A percentile compares a stretch with the other conserved stretches of the same genome.
phyloP scores from a whole-genome alignment of 179 eudicot genomes.

The Heliamphora ciliata region DNA sequence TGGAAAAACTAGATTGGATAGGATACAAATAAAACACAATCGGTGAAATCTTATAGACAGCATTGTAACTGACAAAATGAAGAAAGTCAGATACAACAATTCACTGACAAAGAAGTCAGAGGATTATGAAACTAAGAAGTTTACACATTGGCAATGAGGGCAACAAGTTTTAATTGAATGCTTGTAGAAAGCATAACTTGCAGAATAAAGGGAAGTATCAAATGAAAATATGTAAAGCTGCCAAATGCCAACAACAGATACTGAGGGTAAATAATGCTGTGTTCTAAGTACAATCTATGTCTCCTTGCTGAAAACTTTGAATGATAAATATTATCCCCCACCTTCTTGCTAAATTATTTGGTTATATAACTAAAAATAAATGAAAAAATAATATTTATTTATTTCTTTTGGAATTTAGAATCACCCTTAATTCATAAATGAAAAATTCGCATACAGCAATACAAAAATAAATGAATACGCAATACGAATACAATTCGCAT shows the following conservation, averaged over 20 bases:
- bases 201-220: not conserved
- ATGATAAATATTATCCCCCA: no score
- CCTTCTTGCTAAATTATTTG: no score
- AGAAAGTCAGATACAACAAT: no score
- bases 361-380: no score
- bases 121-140: not conserved
- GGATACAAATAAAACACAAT: not conserved
- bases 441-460: no score
- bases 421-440: no score
- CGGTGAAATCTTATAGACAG: no score
- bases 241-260: not conserved
- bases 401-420: no score
- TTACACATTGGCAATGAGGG: not conserved
- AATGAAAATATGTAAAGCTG: not conserved
- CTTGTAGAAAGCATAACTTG: not conserved
- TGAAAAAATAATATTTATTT: no score
- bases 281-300: not conserved
- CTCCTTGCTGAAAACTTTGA: not conserved
- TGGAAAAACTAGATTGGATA: not conserved
- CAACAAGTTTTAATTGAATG: not conserved
- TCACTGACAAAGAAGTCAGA: not conserved
- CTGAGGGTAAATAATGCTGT: not conserved
- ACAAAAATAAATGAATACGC: no score
- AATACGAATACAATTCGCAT: no score
- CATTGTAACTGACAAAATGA: not conserved